Evolutionary conservation across 768 basidiomycete genomes (phyloP).

Genomic region (Leccinum variicolor): DNA sequence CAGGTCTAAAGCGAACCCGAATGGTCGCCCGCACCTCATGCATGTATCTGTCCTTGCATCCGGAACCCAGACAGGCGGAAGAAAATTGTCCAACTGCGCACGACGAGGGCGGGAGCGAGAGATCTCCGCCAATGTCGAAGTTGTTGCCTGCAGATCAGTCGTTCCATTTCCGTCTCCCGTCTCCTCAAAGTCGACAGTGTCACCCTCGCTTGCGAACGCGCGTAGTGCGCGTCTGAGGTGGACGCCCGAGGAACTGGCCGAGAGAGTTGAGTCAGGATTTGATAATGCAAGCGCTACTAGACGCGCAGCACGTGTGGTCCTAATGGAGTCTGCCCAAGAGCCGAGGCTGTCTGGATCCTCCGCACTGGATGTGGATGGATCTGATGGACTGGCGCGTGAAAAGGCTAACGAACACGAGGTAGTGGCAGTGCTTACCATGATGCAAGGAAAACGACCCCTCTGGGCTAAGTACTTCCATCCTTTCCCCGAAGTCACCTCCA

Average conservation of each 20-base stretch:
- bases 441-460: conserved; percentile 75
- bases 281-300: conserved; percentile 68
- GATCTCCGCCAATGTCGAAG: not conserved
- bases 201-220: conserved; percentile 56
- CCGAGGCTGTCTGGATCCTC: conserved; percentile 26
- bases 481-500: conserved; percentile 41
- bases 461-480: conserved; percentile 74
- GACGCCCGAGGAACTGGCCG: conserved; percentile 70
- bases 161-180: conserved; percentile 35
- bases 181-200: conserved; percentile 38
- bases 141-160: not conserved
- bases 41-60: conserved; percentile 80
- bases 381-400: not conserved
- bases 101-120: conserved; percentile 19
- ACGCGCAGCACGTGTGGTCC: conserved; percentile 66
- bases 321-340: conserved; percentile 68
- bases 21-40: conserved; percentile 77
- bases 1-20: conserved; percentile 48
- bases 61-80: conserved; percentile 91
- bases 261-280: conserved; percentile 78
- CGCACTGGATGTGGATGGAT: not conserved
- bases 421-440: conserved; percentile 44
- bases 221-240: conserved; percentile 73
- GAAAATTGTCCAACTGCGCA: conserved; percentile 50
- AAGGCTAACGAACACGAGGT: not conserved